Evolutionary conservation across 257 asterid genomes (phyloP), one percentile per base, ranked within the genome.

Genomic region (Penstemon newberryi): DNA sequence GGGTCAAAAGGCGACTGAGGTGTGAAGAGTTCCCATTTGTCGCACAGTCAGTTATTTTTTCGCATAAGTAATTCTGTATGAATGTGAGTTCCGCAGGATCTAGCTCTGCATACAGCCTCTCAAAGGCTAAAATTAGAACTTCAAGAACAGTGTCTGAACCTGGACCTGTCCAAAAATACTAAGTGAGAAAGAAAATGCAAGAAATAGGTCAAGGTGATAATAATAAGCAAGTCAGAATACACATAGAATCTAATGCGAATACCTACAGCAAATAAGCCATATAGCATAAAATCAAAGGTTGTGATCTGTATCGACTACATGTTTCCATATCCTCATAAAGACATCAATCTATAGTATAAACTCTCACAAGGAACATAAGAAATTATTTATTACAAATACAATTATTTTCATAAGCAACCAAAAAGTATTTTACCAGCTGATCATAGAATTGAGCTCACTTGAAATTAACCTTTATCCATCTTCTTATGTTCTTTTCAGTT

Each of bases 71-170:
- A 72, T 63, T 72, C 94, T 84, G 75, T 76, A 93, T 74, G 58
- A 78, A 66, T 59, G 80, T 54, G 65, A 84, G 60, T 42, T 82
- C 95, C 60, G 5, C 40, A 10, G 85, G 77, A 65, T 89, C 89
- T 53, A 90, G 79, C 70, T 87, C 87, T 59, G 75, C 80, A 61
- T 78, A 80, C 51, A 93, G 81, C 80, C 89, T 80, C 81, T 78
- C 80, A 63, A 90, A 86, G 67, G 86, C 83, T 70, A 81, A 69
- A 56, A 64, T 64, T 38, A 90, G 77, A 76, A 85, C 94, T 79
- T 85, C 94, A 67, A 86, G 85, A 73, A 85, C 75, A 69, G 85
- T 72, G 65, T 61, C 80, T 11, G 86, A 74, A 57, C 87, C 96
- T 86, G 84, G 64, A 83, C 42, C 47, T 9, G 40, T 54, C 56